These are phyloP conservation scores for Nakaseomyces glabratus DNA, from an alignment of 1,139 yeast genomes.

Conservation along the genomic window DNA sequence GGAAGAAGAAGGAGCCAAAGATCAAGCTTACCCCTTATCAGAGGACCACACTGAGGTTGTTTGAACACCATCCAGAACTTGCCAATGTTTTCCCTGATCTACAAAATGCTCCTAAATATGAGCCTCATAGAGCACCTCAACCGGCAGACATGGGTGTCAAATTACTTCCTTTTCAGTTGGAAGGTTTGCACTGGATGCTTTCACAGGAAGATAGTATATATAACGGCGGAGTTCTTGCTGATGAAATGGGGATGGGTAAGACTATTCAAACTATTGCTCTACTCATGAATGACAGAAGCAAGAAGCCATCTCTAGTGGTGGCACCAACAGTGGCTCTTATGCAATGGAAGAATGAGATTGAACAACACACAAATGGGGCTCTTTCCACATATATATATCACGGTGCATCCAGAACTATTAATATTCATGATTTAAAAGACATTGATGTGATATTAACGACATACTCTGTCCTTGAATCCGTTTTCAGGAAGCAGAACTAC, in stretches of 20 bases:
- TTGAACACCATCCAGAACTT: conserved; percentile 69
- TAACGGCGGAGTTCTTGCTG: conserved; percentile 91
- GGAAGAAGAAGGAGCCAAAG: conserved; percentile 22
- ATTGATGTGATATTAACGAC: conserved; percentile 85
- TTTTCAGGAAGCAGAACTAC: conserved; percentile 67
- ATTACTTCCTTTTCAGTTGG: conserved; percentile 82
- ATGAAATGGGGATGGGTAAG: conserved; percentile 99
- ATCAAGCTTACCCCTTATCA: conserved; percentile 56
- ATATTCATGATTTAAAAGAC: conserved; percentile 46
- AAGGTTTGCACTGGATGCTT: conserved; percentile 83
- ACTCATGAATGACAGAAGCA: conserved; percentile 55
- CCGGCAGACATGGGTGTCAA: conserved; percentile 71
- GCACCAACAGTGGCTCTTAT: conserved; percentile 97
- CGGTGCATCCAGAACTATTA: conserved; percentile 67
- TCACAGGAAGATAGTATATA: conserved; percentile 70
- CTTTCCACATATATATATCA: conserved; percentile 67
- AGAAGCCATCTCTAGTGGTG: conserved; percentile 75
- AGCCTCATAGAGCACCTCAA: conserved; percentile 56
- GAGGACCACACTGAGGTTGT: conserved; percentile 55
- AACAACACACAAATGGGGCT: conserved; percentile 64
- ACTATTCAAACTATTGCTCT: conserved; percentile 91
- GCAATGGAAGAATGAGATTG: conserved; percentile 96
- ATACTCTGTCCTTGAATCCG: conserved; percentile 84
- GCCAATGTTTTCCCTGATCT: conserved; percentile 62
- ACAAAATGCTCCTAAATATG: conserved; percentile 40